Base-by-base conservation (phyloP, 345 rosid genomes). In the Arabidopsis arenosa region DNA sequence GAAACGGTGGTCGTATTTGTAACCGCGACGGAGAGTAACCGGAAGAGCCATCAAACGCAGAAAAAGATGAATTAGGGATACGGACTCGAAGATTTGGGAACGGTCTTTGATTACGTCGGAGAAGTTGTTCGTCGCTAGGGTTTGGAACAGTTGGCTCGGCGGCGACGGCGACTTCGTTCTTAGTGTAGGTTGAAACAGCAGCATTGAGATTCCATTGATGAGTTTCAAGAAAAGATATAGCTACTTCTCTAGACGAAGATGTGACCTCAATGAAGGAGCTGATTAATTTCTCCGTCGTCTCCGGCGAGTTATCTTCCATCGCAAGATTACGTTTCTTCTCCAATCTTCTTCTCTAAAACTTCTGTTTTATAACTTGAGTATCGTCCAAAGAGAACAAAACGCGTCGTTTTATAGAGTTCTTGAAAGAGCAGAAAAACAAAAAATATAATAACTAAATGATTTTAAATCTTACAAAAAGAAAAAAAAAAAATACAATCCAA, bases 151-250 rank as follows among this genome's bases (percentile, higher is more conserved):
- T 66, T 36, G 33, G 21, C 44, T 12, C 32, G 59, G 44, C 33
- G n/a, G 77, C 60, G 6, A 33, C 68, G 21, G 41, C 43, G 40
- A 74, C 57, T 39, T 76, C 62, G 82, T 67, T 80, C 73, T 86
- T 90, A 23, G 83, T 61, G 84, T 89, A 89, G 70, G 86, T 86
- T 5, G 93, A 86, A 75, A 87, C 86, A 79, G 98, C 97, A 49
- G 88, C 70, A 81, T 86, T 85, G 35, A 88, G 84, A 79, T 91
- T 80, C 88, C 89, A 89, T 63, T 81, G 89, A 78, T 86, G 96
- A 71, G 85, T 81, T 78, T 93, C 97, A 35, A 93, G 82, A 86
- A 82, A 86, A 74, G 85, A 83, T 63, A 35, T 72, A 60, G 96
- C 97, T 82, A 86, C 88, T 62, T 87, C 83, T 53, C 72, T 77